Evolutionary conservation across 2,329 filamentous ascomycete genomes (phyloP), one percentile per base, ranked within the genome.

Genomic region (Alternaria solani): DNA sequence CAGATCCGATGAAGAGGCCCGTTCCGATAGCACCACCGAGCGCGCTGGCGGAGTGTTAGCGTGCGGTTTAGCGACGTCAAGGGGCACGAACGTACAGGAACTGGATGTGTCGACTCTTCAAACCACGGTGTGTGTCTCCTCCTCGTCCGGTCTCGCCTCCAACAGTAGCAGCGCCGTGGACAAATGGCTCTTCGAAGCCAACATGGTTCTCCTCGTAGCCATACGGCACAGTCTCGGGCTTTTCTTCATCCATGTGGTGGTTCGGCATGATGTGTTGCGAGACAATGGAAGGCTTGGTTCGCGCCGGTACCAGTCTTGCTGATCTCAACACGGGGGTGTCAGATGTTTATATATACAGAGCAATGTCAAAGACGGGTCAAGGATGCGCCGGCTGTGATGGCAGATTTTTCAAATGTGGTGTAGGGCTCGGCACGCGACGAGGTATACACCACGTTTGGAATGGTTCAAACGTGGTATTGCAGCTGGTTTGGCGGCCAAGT

Each of bases 21-120:
- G 75, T 78, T 58, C 75, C 69, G 55, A 88, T 88, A 8, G 85
- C 85, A 61, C 86, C 86, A 56, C 85, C 86, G 7, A 88, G 80
- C 20, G 86, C 86, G 67, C 88, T 88, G 64, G 81, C 79, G 59
- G 81, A 73, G 11, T 51, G 84, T 83, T 34, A 71, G 67, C 53
- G 55, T 32, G 4, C 12, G 7, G 14, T 55, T 36, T 23, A 41
- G 47, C 26, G n/a, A 32, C 3, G 18, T 16, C 4, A 4, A 12
- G 26, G 16, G 12, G 43, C 2, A 14, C 18, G 12, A 14, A 62
- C 68, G 23, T 70, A 77, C 74, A 78, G 59, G 55, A 78, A 78
- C 51, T 78, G 75, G 51, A 78, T 77, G 57, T 78, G 75, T 52
- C 75, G 69, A 59, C 73, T 75, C 68, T 78, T 78, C 67, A 78